These are phyloP conservation scores for Lentinula edodes DNA, from an alignment of 768 basidiomycete genomes.

Conservation along the genomic window DNA sequence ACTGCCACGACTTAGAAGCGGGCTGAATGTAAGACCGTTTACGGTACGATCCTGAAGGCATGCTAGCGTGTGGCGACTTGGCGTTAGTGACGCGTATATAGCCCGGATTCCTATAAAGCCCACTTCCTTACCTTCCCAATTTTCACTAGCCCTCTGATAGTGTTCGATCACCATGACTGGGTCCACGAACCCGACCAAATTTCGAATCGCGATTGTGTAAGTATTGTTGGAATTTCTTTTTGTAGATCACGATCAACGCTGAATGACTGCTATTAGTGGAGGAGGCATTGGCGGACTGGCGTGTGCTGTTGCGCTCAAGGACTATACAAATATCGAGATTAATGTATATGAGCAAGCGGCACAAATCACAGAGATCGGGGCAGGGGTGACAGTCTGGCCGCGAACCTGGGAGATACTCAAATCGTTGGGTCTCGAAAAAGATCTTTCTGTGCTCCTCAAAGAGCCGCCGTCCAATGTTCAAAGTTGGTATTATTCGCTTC, in stretches of 20 bases:
- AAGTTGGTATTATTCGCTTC: background rate
- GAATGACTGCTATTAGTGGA: background rate
- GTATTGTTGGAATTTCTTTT: background rate
- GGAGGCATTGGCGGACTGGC: slow-evolving; percentile 27
- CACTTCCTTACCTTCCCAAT: too few relatives aligned
- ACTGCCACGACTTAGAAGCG: too few relatives aligned
- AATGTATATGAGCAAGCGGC: slow-evolving; percentile 31
- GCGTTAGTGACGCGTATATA: too few relatives aligned
- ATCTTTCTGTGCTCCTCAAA: slow-evolving; percentile 10
- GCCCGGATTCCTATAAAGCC: too few relatives aligned
- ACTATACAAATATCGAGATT: slow-evolving; percentile 15
- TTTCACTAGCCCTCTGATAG: too few relatives aligned
- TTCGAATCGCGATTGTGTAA: slow-evolving; percentile 4
- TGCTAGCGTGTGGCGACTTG: too few relatives aligned
- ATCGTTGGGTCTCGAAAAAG: slow-evolving; percentile 20
- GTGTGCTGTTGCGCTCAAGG: slow-evolving; percentile 24
- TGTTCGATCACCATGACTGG: background rate
- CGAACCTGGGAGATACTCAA: slow-evolving; percentile 14
- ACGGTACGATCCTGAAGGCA: too few relatives aligned
- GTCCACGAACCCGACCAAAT: background rate
- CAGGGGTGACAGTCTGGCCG: slow-evolving; percentile 27
- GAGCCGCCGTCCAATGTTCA: slow-evolving; percentile 1
- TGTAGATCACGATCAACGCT: background rate
- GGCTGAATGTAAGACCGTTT: too few relatives aligned
- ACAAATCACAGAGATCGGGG: slow-evolving; percentile 26